These are phyloP conservation scores for Poa pratensis DNA, from an alignment of 176 grass and related monocot species.

Conservation along the genomic window DNA sequence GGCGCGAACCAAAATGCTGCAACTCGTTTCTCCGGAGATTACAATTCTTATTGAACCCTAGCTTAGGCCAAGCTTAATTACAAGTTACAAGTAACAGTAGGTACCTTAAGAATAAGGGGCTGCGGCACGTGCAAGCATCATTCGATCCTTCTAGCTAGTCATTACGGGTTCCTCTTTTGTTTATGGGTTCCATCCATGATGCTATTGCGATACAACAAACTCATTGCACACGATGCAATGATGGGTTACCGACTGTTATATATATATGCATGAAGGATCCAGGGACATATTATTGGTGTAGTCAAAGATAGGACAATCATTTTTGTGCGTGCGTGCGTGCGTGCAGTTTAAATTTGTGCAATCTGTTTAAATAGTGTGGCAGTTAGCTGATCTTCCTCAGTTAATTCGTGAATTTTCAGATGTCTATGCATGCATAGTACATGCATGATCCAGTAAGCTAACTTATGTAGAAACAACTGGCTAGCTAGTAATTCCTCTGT, in stretches of 20 bases:
- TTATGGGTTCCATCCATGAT: background rate
- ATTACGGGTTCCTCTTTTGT: background rate
- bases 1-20: conserved; percentile 40
- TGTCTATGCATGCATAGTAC: too few species aligned
- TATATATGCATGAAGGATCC: background rate
- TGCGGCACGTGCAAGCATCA: background rate
- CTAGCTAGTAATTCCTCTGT: too few species aligned
- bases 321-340: background rate
- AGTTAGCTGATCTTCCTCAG: background rate
- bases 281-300: background rate
- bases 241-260: background rate
- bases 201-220: background rate
- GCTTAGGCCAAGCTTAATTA: too few species aligned
- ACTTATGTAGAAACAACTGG: too few species aligned
- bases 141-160: background rate
- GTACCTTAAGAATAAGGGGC: too few species aligned
- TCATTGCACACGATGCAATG: conserved; percentile 6
- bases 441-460: too few species aligned
- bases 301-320: background rate
- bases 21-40: too few species aligned
- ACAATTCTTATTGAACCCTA: too few species aligned
- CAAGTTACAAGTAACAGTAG: too few species aligned
- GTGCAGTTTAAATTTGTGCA: background rate
- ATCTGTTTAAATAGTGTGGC: background rate
- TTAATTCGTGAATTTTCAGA: background rate